These are phyloP conservation scores for Sequoiadendron giganteum DNA, from an alignment of 75 land plant genomes.

Conservation along the genomic window DNA sequence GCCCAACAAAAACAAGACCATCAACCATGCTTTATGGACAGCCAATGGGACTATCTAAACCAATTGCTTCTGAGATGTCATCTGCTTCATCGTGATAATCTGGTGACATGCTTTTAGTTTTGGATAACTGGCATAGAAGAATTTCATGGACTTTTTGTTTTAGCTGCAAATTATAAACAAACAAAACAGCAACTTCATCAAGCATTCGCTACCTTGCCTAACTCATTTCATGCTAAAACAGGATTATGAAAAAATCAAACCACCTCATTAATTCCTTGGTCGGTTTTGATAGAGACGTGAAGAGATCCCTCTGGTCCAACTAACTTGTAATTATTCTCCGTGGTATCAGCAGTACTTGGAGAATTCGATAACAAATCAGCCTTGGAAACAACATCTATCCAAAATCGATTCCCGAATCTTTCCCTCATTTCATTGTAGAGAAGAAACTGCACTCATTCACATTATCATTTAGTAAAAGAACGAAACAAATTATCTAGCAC, in stretches of 20 bases:
- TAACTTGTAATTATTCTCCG: conserved; percentile 48
- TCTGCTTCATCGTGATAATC: neutral
- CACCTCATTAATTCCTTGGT: conserved; percentile 68
- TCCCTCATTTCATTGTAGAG: conserved; percentile 81
- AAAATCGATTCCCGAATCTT: conserved; percentile 67
- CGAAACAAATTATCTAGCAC: neutral
- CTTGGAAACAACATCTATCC: conserved; percentile 97
- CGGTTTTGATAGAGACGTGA: conserved; percentile 76
- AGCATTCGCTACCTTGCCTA: neutral
- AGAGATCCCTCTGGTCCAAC: conserved; percentile 81
- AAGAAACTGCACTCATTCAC: conserved; percentile 41
- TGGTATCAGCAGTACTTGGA: conserved; percentile 27
- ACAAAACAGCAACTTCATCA: neutral
- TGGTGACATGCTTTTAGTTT: conserved; percentile 16
- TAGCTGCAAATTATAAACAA: conserved; percentile 32
- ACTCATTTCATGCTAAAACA: neutral
- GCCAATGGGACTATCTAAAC: neutral
- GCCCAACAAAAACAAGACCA: neutral
- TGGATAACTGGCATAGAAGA: conserved; percentile 32
- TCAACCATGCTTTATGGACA: neutral
- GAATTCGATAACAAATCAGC: conserved; percentile 65
- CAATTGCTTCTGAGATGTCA: neutral
- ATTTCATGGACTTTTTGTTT: conserved; percentile 52
- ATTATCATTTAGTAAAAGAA: neutral
- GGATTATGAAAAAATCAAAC: neutral